Base-by-base conservation (phyloP, 768 basidiomycete genomes). In the Psilocybe sp. region DNA sequence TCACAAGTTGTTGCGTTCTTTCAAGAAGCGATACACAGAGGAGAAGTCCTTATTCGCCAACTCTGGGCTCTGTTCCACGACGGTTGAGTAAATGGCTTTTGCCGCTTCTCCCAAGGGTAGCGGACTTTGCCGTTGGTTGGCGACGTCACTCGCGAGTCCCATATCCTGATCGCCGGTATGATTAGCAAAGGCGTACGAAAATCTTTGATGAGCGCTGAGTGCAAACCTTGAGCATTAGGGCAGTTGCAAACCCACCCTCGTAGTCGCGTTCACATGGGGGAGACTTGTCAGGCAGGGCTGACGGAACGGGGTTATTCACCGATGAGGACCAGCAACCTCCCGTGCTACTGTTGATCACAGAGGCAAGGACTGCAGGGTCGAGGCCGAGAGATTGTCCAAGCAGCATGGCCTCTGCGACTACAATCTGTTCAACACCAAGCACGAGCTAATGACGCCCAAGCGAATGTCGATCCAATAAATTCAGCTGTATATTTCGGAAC, bases 321-420 rank as follows among this genome's bases (percentile, higher is more conserved):
- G 85, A 83, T 19, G 85, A 84, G 13, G 90, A 77, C 90, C 91
- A 92, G 61, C 90, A 93, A 14, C 76, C 74, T 3, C 90, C 92
- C 2, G 89, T 91, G 53, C 85, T 87, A 61, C 78, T 92, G 63
- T 94, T 93, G 54, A 96, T 84, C 3, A 95, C 90, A 5, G 82
- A 76, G 3, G 92, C 87, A 16, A 96, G 77, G 28, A 93, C 73
- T 8, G 76, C 74, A 14, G 92, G 81, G 40, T 91, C 78, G 49
- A 96, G 69, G 2, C 92, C 93, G n/a, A 95, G 70, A 50, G 79
- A 84, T 64, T 82, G 78, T 3, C 93, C 93, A 9, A 95, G 75
- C 4, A 94, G 68, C 92, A 96, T 95, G 3, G 87, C 92, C 67
- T 96, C 93, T n/a, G 79, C 87, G 1, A 90, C 81, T 13, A 85